Base-by-base conservation (phyloP, 2,329 filamentous ascomycete genomes). In the Diaporthe citri region DNA sequence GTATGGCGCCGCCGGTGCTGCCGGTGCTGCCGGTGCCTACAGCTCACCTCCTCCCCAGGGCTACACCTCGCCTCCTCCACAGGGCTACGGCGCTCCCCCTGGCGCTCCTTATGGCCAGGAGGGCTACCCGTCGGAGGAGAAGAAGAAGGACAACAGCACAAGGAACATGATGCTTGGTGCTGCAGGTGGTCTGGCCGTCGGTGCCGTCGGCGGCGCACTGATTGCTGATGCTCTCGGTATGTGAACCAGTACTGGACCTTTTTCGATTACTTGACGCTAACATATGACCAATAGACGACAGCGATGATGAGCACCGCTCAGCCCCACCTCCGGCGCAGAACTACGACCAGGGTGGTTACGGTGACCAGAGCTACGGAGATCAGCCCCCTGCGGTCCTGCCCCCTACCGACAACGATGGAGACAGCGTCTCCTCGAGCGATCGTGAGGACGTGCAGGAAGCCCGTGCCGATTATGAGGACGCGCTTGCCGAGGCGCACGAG, bases 111-210 rank as follows among this genome's bases (percentile, higher is more conserved):
- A 75, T 5, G 67, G 72, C 28, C 46, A 71, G 31, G 66, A 56
- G 43, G 71, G 57, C 43, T 71, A 67, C 52, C 36, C 34, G 4
- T 22, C 43, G 43, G 77, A 83, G 77, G 79, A 83, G 31, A 73
- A 80, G 76, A 82, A 86, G 77, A 83, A 85, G 79, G 82, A 83
- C 55, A 86, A 87, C 74, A 85, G 87, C 72, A 88, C 85, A 77
- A 89, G 87, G 28, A 88, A 88, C 79, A 86, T 91, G 80, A 83
- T 92, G 59, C 86, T 90, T 31, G 91, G 87, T 57, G 91, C 89
- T 69, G 89, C 88, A 13, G 91, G 87, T 48, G 92, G 91, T 82
- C 80, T 92, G 28, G 91, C 88, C 1, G 83, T 88, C 17, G 90
- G 90, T 77, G 88, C 87, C 72, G 80, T 90, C 52, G 91, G 88